Percentiles rank a stretch among this genome's conserved stretches.
phyloP scores from a whole-genome alignment of 495 filamentous ascomycete genomes.

The Daldinia vernicosa region DNA sequence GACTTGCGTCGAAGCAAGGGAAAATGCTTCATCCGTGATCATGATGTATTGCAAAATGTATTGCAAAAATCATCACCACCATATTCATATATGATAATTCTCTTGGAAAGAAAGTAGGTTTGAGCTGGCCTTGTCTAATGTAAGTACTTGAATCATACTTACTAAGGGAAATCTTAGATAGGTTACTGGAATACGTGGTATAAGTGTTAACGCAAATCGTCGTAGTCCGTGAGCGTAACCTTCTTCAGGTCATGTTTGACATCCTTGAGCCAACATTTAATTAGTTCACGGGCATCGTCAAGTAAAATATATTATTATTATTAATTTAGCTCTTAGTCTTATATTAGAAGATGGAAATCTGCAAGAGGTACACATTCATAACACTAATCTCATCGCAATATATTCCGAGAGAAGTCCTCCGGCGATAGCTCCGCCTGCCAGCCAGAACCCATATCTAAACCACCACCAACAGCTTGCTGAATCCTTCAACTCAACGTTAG shows the following conservation, averaged over 20 bases:
- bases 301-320: background rate
- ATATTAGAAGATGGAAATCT: background rate
- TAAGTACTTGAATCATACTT: background rate
- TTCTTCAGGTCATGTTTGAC: background rate
- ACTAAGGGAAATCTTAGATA: background rate
- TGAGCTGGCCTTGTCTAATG: background rate
- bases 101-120: background rate
- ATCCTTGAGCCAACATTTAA: background rate
- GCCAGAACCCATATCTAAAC: conserved; percentile 52
- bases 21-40: background rate
- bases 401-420: conserved; percentile 48
- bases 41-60: too few relatives aligned
- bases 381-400: conserved; percentile 14
- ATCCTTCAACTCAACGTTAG: conserved; percentile 49
- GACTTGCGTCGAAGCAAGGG: background rate
- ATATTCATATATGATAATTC: background rate
- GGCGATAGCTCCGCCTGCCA: conserved; percentile 46
- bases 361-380: background rate
- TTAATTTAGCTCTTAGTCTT: background rate
- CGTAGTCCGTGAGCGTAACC: background rate
- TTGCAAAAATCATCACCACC: background rate
- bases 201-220: background rate
- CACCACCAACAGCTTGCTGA: conserved; percentile 53
- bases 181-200: background rate
- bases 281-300: background rate